Percentiles rank a stretch among this genome's conserved stretches.
These are phyloP conservation scores for Amorphotheca resinae DNA, from an alignment of 495 filamentous ascomycete genomes.

Conservation along the genomic window DNA sequence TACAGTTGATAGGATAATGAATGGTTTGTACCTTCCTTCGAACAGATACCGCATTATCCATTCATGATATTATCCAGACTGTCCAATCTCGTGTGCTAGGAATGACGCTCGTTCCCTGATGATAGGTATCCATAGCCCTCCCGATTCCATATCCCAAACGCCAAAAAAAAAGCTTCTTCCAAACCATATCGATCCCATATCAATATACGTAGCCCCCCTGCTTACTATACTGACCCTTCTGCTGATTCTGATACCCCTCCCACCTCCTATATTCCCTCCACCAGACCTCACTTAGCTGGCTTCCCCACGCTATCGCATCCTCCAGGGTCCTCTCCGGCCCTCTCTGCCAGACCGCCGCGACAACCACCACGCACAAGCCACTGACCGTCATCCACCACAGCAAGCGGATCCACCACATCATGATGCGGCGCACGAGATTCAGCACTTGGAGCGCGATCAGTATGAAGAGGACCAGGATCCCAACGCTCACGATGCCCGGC, in stretches of 20 bases:
- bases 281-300: conserved; percentile 43
- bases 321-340: conserved; percentile 47
- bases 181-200: not conserved
- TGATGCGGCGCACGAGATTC: conserved; percentile 39
- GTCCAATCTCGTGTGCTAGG: too few relatives aligned
- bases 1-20: too few relatives aligned
- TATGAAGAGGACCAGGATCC: conserved; percentile 14
- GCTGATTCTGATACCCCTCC: conserved; percentile 15
- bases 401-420: conserved; percentile 63
- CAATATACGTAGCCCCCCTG: not conserved
- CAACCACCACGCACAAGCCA: conserved; percentile 35
- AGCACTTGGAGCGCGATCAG: conserved; percentile 16
- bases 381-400: conserved; percentile 47
- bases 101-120: too few relatives aligned
- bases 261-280: conserved; percentile 35
- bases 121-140: too few relatives aligned
- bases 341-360: conserved; percentile 45
- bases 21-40: too few relatives aligned
- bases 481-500: conserved; percentile 9
- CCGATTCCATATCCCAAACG: not conserved
- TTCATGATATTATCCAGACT: too few relatives aligned
- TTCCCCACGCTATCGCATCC: conserved; percentile 44
- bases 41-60: too few relatives aligned
- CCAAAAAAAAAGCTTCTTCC: not conserved
- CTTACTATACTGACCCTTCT: not conserved